Base-by-base conservation (phyloP, 768 basidiomycete genomes). In the Boletus patriciae region DNA sequence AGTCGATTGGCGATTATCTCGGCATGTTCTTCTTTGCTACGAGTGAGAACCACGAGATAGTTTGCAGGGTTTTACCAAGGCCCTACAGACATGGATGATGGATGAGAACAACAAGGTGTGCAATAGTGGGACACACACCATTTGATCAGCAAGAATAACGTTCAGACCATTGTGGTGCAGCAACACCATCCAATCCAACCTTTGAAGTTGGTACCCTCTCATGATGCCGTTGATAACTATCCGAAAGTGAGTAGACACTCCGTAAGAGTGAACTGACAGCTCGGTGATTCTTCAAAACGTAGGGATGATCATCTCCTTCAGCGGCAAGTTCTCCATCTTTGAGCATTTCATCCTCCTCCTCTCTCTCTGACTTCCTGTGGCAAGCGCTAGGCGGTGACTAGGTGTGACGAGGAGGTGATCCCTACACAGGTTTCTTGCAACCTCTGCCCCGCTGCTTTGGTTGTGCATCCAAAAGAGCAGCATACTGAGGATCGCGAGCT, bases 11-110 rank as follows among this genome's bases (percentile, higher is more conserved):
- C 78, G 66, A 98, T 90, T 60, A 96, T 77, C 38, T 88, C 85
- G 0, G 86, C 84, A 41, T 96, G 85, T 60, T 98, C 96, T 46
- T 97, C 94, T 69, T 91, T 94, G 23, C 83, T 83, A 1, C 96
- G 96, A 6, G 92, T 88, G 12, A 98, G 77, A 12, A 92, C 74
- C 47, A 92, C 81, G 96, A 88, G 65, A 99, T 96, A 0, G 96
- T 98, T 76, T 99, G 97, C 0, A 98, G 81, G 0, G 97, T 99
- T 81, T 99, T 99, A 13, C 97, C 95, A 27, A 99, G 86, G 73
- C 95, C 95, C 92, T 94, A 67, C 1, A 23, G 6, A 11, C 37
- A n/a, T n/a, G n/a, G n/a, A n/a, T n/a, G n/a, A 18, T 45, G n/a
- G 62, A 59, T 54, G 50, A 57, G 43, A 12, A 53, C 18, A 16